A percentile compares a stretch with the other conserved stretches of the same genome.
These are phyloP conservation scores for Coelastrella sp. DNA, from an alignment of 139 green algal species.

Conservation along the genomic window DNA sequence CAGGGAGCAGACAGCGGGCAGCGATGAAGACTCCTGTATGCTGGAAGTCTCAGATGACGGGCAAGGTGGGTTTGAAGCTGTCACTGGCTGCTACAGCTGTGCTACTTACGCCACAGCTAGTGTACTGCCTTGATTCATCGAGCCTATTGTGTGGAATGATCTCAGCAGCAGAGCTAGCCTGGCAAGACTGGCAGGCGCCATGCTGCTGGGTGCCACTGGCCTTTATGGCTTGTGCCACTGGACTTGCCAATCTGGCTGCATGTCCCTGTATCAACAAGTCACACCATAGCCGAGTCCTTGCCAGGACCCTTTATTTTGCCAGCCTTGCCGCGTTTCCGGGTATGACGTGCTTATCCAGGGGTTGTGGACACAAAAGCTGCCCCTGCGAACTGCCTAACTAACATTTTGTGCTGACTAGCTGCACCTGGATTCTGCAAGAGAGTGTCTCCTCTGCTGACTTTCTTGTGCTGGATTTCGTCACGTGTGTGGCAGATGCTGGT, in stretches of 20 bases:
- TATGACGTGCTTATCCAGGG: too few relatives aligned
- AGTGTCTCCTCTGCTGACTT: too few relatives aligned
- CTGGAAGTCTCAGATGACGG: slow-evolving; percentile 18
- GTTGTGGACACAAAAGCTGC: too few relatives aligned
- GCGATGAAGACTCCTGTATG: slow-evolving; percentile 35
- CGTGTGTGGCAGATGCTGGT: neutral
- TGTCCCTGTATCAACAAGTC: too few relatives aligned
- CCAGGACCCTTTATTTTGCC: too few relatives aligned
- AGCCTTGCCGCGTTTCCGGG: too few relatives aligned
- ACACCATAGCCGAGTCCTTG: too few relatives aligned
- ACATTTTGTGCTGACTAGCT: too few relatives aligned
- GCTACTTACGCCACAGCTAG: neutral
- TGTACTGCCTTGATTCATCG: neutral
- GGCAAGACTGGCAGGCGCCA: neutral
- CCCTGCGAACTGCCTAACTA: too few relatives aligned
- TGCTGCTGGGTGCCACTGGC: neutral
- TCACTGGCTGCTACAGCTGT: neutral
- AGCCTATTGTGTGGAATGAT: neutral
- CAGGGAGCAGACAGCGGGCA: neutral
- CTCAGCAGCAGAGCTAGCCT: neutral
- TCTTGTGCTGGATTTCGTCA: too few relatives aligned
- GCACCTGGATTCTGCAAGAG: too few relatives aligned
- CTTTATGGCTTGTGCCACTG: neutral
- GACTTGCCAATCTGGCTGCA: neutral
- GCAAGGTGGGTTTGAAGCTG: slow-evolving; percentile 4